Evolutionary conservation across 495 filamentous ascomycete genomes (phyloP), one percentile per base, ranked within the genome.

Genomic region (Podospora appendiculata): DNA sequence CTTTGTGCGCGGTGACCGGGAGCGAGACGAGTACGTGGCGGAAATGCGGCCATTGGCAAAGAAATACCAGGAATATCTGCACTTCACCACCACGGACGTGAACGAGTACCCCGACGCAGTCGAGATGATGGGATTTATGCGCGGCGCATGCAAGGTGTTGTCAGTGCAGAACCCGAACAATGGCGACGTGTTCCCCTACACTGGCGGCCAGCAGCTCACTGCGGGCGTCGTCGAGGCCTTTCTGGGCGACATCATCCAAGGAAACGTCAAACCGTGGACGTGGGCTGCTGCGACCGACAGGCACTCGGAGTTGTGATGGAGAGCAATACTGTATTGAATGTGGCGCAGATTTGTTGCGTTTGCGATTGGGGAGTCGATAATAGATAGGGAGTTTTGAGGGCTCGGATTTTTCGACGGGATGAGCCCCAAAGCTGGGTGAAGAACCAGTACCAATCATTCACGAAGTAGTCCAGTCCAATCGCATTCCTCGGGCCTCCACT

Each of bases 61-160:
- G 53, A 76, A 73, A 58, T 77, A 76, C 58, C 47, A 59, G 36
- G 70, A 79, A 5, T 77, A 73, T 40, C 57, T 79, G 8, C 62
- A 51, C 46, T 76, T 80, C 51, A 70, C 70, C 7, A 73, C 72
- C 11, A 70, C 74, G 0, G 71, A 76, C 48, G 63, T 68, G 1
- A 41, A 61, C 8, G 76, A 80, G 51, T 79, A 77, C 56, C 60
- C 61, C 11, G 70, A 77, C 13, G 74, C 77, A 48, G 62, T 64
- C 0, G 58, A 55, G 32, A 61, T 63, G 40, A 56, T 77, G 41
- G 74, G 74, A 7, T 41, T 77, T 36, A 40, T 44, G 8, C 41
- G 45, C 1, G 60, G 54, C 17, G 32, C 40, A 6, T 2, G 35
- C 19, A 63, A 60, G 25, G 68, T 62, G 8, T 44, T 77, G 38